phyloP scores from a whole-genome alignment of 805 yeast species.

The Debaryomyces castellii region DNA sequence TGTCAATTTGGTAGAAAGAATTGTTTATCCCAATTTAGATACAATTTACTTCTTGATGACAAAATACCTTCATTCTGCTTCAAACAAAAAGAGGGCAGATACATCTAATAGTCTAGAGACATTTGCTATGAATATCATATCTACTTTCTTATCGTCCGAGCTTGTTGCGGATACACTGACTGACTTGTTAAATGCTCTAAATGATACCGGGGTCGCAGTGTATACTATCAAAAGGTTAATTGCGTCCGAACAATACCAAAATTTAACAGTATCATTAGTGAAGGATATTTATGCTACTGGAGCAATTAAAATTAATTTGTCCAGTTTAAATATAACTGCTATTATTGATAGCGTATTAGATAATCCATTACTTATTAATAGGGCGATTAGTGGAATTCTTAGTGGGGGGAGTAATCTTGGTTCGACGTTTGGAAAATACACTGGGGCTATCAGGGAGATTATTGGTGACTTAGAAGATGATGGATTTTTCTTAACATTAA shows the following conservation, averaged over 20 bases:
- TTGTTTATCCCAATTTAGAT: conserved; percentile 31
- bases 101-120: conserved; percentile 20
- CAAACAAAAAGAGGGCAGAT: conserved; percentile 8
- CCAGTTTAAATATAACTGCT: conserved; percentile 25
- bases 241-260: conserved; percentile 32
- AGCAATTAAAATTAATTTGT: conserved; percentile 20
- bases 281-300: conserved; percentile 26
- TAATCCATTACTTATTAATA: conserved; percentile 20
- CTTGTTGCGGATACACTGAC: conserved; percentile 22
- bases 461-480: conserved; percentile 30
- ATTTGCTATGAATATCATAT: conserved; percentile 29
- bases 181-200: conserved; percentile 33
- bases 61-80: conserved; percentile 20
- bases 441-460: conserved; percentile 29
- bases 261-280: conserved; percentile 34
- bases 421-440: conserved; percentile 23
- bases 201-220: conserved; percentile 40
- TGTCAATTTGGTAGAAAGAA: conserved; percentile 27
- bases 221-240: conserved; percentile 36
- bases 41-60: conserved; percentile 19
- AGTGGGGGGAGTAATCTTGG: conserved; percentile 16
- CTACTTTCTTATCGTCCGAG: conserved; percentile 26
- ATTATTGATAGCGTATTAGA: conserved; percentile 22
- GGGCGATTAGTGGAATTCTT: conserved; percentile 20
- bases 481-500: conserved; percentile 40